These are phyloP conservation scores for Mycena vitilis DNA, from an alignment of 768 basidiomycete genomes.

Conservation along the genomic window DNA sequence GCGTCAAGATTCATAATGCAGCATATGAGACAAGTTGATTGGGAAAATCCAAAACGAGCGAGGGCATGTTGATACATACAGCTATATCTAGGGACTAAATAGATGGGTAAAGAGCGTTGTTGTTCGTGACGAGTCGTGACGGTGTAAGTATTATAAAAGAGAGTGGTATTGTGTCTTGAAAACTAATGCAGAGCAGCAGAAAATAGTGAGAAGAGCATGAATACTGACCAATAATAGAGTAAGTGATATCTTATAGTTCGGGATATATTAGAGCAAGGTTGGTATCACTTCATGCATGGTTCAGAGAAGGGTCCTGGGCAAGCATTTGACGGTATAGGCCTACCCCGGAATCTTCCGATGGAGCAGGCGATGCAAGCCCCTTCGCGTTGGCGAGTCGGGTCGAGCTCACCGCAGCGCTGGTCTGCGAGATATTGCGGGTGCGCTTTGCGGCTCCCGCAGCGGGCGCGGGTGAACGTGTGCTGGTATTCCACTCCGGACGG, in stretches of 20 bases:
- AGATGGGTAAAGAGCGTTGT: slow-evolving; percentile 38
- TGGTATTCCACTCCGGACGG: slow-evolving; percentile 78
- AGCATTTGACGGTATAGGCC: slow-evolving; percentile 87
- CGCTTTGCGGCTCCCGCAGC: slow-evolving; percentile 61
- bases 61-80: slow-evolving; percentile 35
- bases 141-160: slow-evolving; percentile 34
- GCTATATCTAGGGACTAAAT: slow-evolving; percentile 40
- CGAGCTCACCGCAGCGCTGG: slow-evolving; percentile 66
- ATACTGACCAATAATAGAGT: slow-evolving; percentile 36
- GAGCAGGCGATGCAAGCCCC: slow-evolving; percentile 75
- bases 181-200: slow-evolving; percentile 35
- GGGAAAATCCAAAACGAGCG: slow-evolving; percentile 34
- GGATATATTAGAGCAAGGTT: slow-evolving; percentile 40
- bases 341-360: slow-evolving; percentile 85
- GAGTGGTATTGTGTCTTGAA: slow-evolving; percentile 32
- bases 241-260: slow-evolving; percentile 35
- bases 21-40: slow-evolving; percentile 71
- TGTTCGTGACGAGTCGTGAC: slow-evolving; percentile 35
- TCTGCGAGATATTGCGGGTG: slow-evolving; percentile 78
- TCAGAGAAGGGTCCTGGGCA: slow-evolving; percentile 78
- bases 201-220: slow-evolving; percentile 34
- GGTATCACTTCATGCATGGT: slow-evolving; percentile 50
- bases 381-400: slow-evolving; percentile 53
- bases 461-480: slow-evolving; percentile 58
- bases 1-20: slow-evolving; percentile 94